phyloP scores from a whole-genome alignment of 345 rosid species.

The Moringa oleifera region DNA sequence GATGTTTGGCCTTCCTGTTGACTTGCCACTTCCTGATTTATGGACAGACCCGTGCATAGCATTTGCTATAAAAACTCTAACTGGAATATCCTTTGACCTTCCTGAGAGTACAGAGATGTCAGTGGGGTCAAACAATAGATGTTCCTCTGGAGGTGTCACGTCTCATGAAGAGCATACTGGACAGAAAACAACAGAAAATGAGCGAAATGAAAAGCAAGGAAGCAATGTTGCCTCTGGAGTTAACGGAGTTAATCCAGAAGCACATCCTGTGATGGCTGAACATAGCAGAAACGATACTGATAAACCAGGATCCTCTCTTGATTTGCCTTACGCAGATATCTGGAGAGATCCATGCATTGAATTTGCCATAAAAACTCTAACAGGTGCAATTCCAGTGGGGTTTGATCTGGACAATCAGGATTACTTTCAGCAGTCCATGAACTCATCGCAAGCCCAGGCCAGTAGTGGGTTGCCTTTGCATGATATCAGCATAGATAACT shows the following conservation, averaged over 20 bases:
- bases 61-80: conserved; percentile 89
- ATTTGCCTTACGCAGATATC: conserved; percentile 37
- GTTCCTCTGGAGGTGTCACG: conserved; percentile 2
- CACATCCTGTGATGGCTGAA: conserved; percentile 15
- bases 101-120: conserved; percentile 27
- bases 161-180: conserved; percentile 18
- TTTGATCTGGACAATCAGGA: conserved; percentile 30
- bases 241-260: conserved; percentile 14
- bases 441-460: conserved; percentile 30
- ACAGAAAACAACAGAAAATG: conserved; percentile 14
- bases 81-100: conserved; percentile 50
- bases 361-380: conserved; percentile 88
- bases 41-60: conserved; percentile 95
- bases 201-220: conserved; percentile 18
- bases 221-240: conserved; percentile 5
- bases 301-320: conserved; percentile 21
- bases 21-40: conserved; percentile 64
- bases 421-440: conserved; percentile 28
- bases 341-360: conserved; percentile 94
- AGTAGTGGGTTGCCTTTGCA: conserved; percentile 25
- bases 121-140: conserved; percentile 27
- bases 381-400: conserved; percentile 68
- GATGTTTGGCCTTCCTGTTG: conserved; percentile 24
- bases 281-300: conserved; percentile 16
- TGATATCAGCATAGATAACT: conserved; percentile 27